Percentiles rank a stretch among this genome's conserved stretches.
These are phyloP conservation scores for Pyrenula massariospora DNA, from an alignment of 495 filamentous ascomycete genomes.

Conservation along the genomic window DNA sequence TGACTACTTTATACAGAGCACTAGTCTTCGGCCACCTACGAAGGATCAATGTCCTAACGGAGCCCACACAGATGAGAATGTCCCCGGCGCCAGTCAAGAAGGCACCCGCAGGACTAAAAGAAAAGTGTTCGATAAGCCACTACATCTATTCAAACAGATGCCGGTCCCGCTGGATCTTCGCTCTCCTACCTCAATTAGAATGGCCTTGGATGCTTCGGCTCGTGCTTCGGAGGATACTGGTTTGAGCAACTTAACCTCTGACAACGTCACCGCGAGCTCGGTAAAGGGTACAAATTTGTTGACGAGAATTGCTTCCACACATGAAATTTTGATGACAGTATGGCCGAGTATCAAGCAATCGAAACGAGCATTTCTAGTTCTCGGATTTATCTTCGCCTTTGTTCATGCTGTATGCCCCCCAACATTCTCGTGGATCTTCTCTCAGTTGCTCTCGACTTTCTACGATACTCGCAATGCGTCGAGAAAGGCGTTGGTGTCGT, in stretches of 20 bases:
- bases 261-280: no score
- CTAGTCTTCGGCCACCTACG: not conserved
- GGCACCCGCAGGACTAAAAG: no score
- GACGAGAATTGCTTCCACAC: not conserved
- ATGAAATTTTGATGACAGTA: conserved; percentile 56
- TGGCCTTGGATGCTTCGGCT: not conserved
- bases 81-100: not conserved
- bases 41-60: conserved; percentile 2
- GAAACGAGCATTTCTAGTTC: conserved; percentile 41
- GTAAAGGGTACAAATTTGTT: not conserved
- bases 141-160: no score
- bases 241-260: no score
- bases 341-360: conserved; percentile 49
- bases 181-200: not conserved
- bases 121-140: no score
- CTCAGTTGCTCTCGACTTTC: conserved; percentile 61
- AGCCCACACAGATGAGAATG: not conserved
- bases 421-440: conserved; percentile 65
- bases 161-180: not conserved
- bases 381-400: conserved; percentile 49
- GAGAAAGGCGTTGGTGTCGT: conserved; percentile 48
- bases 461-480: conserved; percentile 34
- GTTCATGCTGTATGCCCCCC: conserved; percentile 62
- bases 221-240: no score
- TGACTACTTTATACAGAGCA: not conserved